Conservation (phyloP, 768 basidiomycete genomes). For the Naganishia friedmannii region DNA sequence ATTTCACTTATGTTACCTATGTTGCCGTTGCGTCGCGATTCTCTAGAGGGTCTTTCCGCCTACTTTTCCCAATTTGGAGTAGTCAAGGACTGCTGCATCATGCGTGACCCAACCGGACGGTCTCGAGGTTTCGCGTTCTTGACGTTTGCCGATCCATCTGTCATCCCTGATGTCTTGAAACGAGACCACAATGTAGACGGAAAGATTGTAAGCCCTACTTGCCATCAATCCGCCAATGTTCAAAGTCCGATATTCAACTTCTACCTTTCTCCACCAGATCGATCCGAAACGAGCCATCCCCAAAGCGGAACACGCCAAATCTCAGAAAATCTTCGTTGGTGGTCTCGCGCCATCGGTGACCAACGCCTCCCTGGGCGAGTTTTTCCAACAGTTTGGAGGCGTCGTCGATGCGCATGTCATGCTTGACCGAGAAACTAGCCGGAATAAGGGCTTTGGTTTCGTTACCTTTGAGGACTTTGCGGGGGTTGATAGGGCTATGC, state of each 20-base stretch:
- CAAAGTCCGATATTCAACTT: not conserved
- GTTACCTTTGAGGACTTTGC: conserved; percentile 86
- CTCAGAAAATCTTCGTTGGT: conserved; percentile 84
- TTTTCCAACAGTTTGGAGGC: conserved; percentile 88
- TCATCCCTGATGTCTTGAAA: conserved; percentile 93
- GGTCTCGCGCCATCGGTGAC: conserved; percentile 88
- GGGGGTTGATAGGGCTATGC: conserved; percentile 83
- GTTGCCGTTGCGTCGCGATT: conserved; percentile 28
- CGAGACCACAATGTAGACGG: conserved; percentile 93
- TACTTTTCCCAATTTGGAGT: conserved; percentile 96
- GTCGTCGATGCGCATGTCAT: conserved; percentile 98
- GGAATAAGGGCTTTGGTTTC: conserved; percentile 48
- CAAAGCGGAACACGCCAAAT: conserved; percentile 86
- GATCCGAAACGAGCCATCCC: conserved; percentile 99
- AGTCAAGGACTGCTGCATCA: conserved; percentile 96
- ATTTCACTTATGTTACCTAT: conserved; percentile 26
- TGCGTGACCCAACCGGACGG: conserved; percentile 91
- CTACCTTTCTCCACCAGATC: conserved; percentile 62
- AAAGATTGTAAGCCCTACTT: conserved; percentile 72
- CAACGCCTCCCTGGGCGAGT: conserved; percentile 86
- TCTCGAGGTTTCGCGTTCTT: conserved; percentile 97
- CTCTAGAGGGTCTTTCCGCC: conserved; percentile 58
- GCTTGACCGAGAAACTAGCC: conserved; percentile 90
- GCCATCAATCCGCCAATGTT: conserved; percentile 20
- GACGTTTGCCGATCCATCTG: conserved; percentile 87